phyloP scores from a whole-genome alignment of 805 yeast species.

The Candida lessepsii region DNA sequence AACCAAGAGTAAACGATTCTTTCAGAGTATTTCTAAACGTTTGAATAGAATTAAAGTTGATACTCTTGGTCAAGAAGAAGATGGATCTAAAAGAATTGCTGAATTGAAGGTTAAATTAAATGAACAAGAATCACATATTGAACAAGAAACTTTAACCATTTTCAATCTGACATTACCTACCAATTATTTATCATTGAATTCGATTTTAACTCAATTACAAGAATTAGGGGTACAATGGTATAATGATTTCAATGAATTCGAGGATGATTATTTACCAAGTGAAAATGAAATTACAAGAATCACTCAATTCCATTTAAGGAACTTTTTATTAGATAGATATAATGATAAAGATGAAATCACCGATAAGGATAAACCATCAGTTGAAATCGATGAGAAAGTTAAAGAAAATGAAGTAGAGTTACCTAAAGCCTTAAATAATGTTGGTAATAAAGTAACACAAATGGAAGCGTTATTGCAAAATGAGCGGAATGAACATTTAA shows the following conservation, averaged over 20 bases:
- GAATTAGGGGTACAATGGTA: constrained; percentile 89
- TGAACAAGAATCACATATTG: constrained; percentile 49
- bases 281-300: constrained; percentile 90
- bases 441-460: constrained; percentile 24
- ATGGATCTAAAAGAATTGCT: constrained; percentile 59
- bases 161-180: constrained; percentile 58
- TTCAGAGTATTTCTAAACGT: constrained; percentile 68
- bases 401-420: not conserved
- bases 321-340: constrained; percentile 61
- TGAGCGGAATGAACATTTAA: constrained; percentile 9
- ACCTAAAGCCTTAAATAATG: constrained; percentile 21
- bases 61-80: constrained; percentile 61
- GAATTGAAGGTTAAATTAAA: constrained; percentile 54
- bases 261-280: constrained; percentile 74
- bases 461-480: constrained; percentile 27
- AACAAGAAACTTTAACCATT: constrained; percentile 46
- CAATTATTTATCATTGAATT: constrained; percentile 69
- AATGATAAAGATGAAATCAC: constrained; percentile 11
- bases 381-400: constrained; percentile 8
- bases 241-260: constrained; percentile 75
- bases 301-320: constrained; percentile 82
- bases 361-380: constrained; percentile 11
- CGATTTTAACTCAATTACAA: constrained; percentile 68
- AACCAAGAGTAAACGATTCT: constrained; percentile 57
- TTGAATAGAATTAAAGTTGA: constrained; percentile 76